Base-by-base conservation (phyloP, 2,329 filamentous ascomycete species). In the Botryosphaeria dothidea region DNA sequence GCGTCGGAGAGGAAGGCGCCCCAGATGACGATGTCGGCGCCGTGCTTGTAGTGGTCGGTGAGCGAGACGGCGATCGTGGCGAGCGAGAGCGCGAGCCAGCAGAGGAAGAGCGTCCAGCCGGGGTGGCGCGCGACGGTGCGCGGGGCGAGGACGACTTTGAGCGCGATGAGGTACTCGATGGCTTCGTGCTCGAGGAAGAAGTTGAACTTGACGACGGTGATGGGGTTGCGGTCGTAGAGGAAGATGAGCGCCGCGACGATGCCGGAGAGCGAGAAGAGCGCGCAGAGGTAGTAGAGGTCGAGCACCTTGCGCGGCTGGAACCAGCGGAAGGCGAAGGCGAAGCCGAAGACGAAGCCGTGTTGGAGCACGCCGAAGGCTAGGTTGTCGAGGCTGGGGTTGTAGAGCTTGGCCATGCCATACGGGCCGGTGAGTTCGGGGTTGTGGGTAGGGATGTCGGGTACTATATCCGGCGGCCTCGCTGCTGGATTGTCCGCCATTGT, bases 151-250 rank as follows among this genome's bases (percentile, higher is more conserved):
- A 69, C 57, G 5, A 68, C 66, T 23, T 65, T 62, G 5, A 66
- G 34, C 8, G 65, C 62, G 43, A 69, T 65, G 15, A 68, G 29
- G 43, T 43, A 62, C 52, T 69, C 66, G 27, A 68, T 49, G 21
- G 65, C 65, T 25, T 64, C 66, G 56, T 68, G 67, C 52, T 69
- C 68, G 34, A 67, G 67, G 54, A 69, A 69, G 63, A 67, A 66
- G 17, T 58, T 66, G 4, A 68, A 46, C 46, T 67, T 68, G 6
- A 62, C 25, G 4, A 31, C n/a, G 19, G 68, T 67, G 21, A 67
- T 61, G 45, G 45, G 45, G 29, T 61, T 29, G 9, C 57, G 25
- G 19, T 68, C 57, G 6, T 54, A 21, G 6, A 69, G 60, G 61
- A 68, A 68, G 21, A 68, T 23, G 15, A 69, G 29, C n/a, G 67